Conservation (phyloP, 1,284 basidiomycete species). For the Fomitopsis schrenkii region DNA sequence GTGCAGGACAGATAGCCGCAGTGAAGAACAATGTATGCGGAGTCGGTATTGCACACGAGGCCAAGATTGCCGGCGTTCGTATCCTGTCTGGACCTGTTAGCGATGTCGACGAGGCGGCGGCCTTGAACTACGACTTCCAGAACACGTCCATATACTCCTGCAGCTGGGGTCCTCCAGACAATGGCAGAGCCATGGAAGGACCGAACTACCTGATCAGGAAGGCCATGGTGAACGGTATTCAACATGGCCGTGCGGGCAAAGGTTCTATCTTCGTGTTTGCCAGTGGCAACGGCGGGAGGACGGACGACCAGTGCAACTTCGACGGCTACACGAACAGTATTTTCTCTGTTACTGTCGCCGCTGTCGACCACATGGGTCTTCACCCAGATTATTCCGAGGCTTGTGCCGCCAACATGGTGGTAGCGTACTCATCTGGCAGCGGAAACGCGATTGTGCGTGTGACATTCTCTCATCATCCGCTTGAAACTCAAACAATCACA, state of each 20-base stretch:
- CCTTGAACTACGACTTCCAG: constrained; percentile 93
- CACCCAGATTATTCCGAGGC: constrained; percentile 98
- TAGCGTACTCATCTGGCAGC: constrained; percentile 95
- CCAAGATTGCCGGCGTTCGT: constrained; percentile 90
- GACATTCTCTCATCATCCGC: constrained; percentile 6
- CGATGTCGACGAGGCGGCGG: constrained; percentile 96
- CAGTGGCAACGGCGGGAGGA: constrained; percentile 91
- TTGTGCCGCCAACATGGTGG: constrained; percentile 95
- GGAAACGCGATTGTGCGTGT: constrained; percentile 84
- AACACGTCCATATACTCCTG: constrained; percentile 94
- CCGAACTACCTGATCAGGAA: constrained; percentile 92
- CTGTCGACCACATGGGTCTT: constrained; percentile 87
- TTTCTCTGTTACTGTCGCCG: constrained; percentile 93
- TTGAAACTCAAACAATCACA: constrained; percentile 26
- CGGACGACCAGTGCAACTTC: constrained; percentile 98
- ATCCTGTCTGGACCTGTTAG: constrained; percentile 97
- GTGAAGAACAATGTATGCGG: constrained; percentile 95
- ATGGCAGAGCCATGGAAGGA: constrained; percentile 93
- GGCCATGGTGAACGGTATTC: constrained; percentile 92
- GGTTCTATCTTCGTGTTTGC: constrained; percentile 98
- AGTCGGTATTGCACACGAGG: constrained; percentile 89
- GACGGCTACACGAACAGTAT: constrained; percentile 99
- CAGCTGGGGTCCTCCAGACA: constrained; percentile 97
- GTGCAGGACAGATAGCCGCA: constrained; percentile 97
- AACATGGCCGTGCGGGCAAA: constrained; percentile 87